Percentiles rank a stretch among this genome's conserved stretches.
These are phyloP conservation scores for Diaporthe capsici DNA, from an alignment of 2,329 filamentous ascomycete genomes.

Conservation along the genomic window DNA sequence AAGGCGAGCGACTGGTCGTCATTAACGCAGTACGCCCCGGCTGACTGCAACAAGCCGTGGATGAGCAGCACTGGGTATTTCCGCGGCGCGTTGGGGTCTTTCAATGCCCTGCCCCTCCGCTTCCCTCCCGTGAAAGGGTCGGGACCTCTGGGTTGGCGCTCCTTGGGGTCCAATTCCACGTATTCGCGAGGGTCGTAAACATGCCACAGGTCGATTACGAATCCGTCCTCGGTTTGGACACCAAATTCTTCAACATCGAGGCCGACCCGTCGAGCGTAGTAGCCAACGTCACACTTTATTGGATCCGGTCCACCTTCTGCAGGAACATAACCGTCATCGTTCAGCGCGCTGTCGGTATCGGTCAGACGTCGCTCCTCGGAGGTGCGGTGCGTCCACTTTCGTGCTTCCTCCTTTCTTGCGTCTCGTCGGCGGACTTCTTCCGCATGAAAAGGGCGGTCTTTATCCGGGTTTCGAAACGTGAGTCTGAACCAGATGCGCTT, in stretches of 20 bases:
- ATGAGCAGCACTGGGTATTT: conserved; percentile 90
- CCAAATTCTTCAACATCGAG: conserved; percentile 86
- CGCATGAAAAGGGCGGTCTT: conserved; percentile 75
- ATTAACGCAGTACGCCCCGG: conserved; percentile 90
- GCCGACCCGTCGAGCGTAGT: conserved; percentile 90
- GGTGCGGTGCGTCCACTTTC: conserved; percentile 71
- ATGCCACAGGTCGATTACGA: conserved; percentile 91
- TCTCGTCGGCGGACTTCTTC: conserved; percentile 77
- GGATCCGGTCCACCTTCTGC: conserved; percentile 86
- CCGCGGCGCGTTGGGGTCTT: conserved; percentile 57
- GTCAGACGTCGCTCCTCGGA: conserved; percentile 54
- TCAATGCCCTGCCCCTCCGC: conserved; percentile 52
- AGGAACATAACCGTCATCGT: conserved; percentile 74
- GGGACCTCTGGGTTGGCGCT: conserved; percentile 70
- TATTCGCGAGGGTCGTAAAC: conserved; percentile 87
- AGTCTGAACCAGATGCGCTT: conserved; percentile 65
- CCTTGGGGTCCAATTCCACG: conserved; percentile 61
- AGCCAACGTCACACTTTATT: conserved; percentile 82
- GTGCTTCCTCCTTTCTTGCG: conserved; percentile 69
- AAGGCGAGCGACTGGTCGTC: conserved; percentile 93
- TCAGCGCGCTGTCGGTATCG: conserved; percentile 56
- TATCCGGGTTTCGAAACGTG: conserved; percentile 72
- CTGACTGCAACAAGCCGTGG: conserved; percentile 89
- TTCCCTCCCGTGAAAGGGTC: conserved; percentile 69
- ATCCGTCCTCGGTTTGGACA: conserved; percentile 94